Conservation (phyloP, 129 eudicot genomes). For the Flaveria trinervia region DNA sequence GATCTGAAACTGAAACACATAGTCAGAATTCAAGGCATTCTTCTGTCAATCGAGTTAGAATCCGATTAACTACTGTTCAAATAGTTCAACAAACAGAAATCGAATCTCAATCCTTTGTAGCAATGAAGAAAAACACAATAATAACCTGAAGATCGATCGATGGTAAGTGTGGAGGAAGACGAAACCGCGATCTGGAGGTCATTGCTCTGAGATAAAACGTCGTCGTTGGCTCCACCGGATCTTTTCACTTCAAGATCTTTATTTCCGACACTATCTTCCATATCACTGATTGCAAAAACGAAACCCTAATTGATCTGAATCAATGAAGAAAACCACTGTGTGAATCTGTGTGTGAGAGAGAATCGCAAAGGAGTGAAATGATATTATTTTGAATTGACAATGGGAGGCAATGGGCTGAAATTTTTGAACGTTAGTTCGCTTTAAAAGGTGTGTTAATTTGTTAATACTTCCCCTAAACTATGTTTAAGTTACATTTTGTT, state of each 20-base stretch:
- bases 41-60: background rate
- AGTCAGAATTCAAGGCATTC: conserved; percentile 7
- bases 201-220: background rate
- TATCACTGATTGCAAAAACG: background rate
- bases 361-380: no score
- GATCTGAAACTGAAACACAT: background rate
- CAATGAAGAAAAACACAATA: background rate
- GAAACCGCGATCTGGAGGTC: conserved; percentile 8
- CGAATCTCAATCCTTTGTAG: background rate
- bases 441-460: background rate
- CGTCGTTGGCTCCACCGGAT: background rate
- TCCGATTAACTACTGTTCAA: background rate
- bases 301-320: conserved; percentile 34
- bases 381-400: conserved; percentile 25
- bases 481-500: background rate
- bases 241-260: background rate
- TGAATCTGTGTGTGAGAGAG: conserved; percentile 1
- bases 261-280: background rate
- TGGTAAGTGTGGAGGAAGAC: conserved; percentile 1
- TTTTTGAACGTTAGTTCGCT: conserved; percentile 23
- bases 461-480: conserved; percentile 7
- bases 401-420: conserved; percentile 30
- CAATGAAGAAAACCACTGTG: background rate
- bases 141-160: conserved; percentile 15
- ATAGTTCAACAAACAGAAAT: background rate